A percentile compares a stretch with the other conserved stretches of the same genome.
Evolutionary conservation across 495 filamentous ascomycete species (phyloP).

Genomic region (Penicillium flavigenum): DNA sequence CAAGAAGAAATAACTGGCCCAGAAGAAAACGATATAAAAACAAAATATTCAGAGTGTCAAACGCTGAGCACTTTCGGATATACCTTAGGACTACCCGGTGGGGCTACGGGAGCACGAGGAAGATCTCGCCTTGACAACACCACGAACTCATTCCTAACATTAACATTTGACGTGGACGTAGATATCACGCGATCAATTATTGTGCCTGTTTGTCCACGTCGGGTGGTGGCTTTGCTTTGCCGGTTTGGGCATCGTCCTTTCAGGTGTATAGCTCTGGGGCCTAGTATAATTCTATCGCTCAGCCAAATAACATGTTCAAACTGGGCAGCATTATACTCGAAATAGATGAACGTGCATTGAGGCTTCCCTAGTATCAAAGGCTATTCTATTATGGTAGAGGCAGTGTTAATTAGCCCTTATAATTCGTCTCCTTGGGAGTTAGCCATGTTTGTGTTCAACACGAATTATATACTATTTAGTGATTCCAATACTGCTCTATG

Average conservation of each 20-base stretch:
- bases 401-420: neutral
- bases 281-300: neutral
- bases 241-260: neutral
- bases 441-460: neutral
- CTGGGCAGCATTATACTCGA: neutral
- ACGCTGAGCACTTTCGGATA: neutral
- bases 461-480: neutral
- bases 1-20: neutral
- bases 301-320: neutral
- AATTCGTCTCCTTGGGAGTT: neutral
- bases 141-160: neutral
- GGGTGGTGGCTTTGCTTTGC: neutral
- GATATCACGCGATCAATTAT: neutral
- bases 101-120: neutral
- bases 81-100: neutral
- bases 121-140: neutral
- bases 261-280: neutral
- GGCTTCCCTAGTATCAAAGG: neutral
- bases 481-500: neutral
- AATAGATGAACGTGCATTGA: conserved; percentile 4
- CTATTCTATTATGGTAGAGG: neutral
- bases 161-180: neutral
- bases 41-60: neutral
- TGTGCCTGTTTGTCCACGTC: conserved; percentile 1
- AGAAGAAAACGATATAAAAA: neutral